Percentiles rank a stretch among this genome's conserved stretches.
phyloP scores from a whole-genome alignment of 2,329 filamentous ascomycete genomes.

The Pyrenophora tritici-repentis region DNA sequence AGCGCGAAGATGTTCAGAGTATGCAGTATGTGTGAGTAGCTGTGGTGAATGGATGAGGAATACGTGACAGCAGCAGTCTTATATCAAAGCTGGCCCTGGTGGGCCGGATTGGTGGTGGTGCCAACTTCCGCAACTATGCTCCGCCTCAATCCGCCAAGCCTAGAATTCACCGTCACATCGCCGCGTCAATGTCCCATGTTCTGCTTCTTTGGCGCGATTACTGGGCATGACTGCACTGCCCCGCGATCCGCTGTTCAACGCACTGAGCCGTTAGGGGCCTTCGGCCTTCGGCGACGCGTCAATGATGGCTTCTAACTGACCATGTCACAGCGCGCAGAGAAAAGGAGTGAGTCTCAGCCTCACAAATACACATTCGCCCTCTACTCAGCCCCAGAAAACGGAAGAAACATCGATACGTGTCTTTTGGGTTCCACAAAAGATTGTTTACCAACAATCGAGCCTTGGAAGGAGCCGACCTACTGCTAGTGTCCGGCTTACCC shows the following conservation, averaged over 20 bases:
- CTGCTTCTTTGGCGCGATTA: slow-evolving; percentile 22
- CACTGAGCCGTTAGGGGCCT: slow-evolving; percentile 18
- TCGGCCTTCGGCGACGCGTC: slow-evolving; percentile 33
- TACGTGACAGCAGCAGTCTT: slow-evolving; percentile 26
- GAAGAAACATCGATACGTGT: slow-evolving; percentile 15
- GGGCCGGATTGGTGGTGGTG: slow-evolving; percentile 16
- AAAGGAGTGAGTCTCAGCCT: slow-evolving; percentile 18
- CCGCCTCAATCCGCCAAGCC: slow-evolving; percentile 24
- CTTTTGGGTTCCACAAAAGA: slow-evolving; percentile 12
- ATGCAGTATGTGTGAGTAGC: slow-evolving; percentile 11
- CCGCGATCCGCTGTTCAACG: slow-evolving; percentile 23
- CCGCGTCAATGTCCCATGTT: slow-evolving; percentile 17
- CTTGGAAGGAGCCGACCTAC: slow-evolving; percentile 5
- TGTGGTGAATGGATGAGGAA: slow-evolving; percentile 19
- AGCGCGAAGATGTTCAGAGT: slow-evolving; percentile 8
- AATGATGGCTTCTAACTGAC: slow-evolving; percentile 6
- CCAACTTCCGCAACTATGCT: slow-evolving; percentile 28
- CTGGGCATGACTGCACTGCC: slow-evolving; percentile 38
- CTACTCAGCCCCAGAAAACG: slow-evolving; percentile 31
- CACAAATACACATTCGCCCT: slow-evolving; percentile 14
- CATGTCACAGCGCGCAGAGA: slow-evolving; percentile 21
- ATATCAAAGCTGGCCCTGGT: slow-evolving; percentile 27
- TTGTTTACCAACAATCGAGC: neutral
- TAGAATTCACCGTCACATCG: slow-evolving; percentile 20
- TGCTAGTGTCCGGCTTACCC: slow-evolving; percentile 19